These are phyloP conservation scores for Spathaspora gorwiae DNA, from an alignment of 805 yeast genomes.

Conservation along the genomic window DNA sequence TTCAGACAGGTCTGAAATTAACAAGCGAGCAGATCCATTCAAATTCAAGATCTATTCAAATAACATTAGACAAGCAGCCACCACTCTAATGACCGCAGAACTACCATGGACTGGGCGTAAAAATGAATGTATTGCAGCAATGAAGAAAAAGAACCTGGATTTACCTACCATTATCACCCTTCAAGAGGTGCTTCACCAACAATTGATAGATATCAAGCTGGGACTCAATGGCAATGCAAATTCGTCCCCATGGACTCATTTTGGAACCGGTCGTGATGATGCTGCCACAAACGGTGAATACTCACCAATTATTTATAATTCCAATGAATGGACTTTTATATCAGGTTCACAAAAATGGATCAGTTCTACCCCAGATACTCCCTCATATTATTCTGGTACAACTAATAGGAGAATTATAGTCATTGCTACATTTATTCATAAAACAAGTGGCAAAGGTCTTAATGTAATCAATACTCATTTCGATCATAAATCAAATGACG, in stretches of 20 bases:
- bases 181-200: slow-evolving; percentile 35
- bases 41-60: slow-evolving; percentile 2
- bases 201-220: slow-evolving; percentile 26
- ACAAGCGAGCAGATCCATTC: neutral
- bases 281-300: slow-evolving; percentile 24
- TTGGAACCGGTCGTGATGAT: slow-evolving; percentile 28
- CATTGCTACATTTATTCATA: slow-evolving; percentile 24
- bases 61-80: slow-evolving; percentile 3
- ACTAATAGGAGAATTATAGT: slow-evolving; percentile 36
- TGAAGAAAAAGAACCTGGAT: neutral
- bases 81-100: neutral
- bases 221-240: slow-evolving; percentile 19
- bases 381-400: slow-evolving; percentile 45
- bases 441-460: slow-evolving; percentile 15
- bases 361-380: slow-evolving; percentile 20
- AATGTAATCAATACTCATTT: slow-evolving; percentile 37
- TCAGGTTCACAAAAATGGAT: slow-evolving; percentile 21
- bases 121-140: slow-evolving; percentile 23
- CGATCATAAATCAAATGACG: slow-evolving; percentile 32
- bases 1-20: neutral
- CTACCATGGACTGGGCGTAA: slow-evolving; percentile 4
- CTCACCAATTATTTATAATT: slow-evolving; percentile 22
- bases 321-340: slow-evolving; percentile 20
- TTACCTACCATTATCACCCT: slow-evolving; percentile 30
- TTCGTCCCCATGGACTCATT: slow-evolving; percentile 18